A percentile compares a stretch with the other conserved stretches of the same genome.
Conservation (phyloP, 2,329 filamentous ascomycete genomes). For the Fusarium temperatum region DNA sequence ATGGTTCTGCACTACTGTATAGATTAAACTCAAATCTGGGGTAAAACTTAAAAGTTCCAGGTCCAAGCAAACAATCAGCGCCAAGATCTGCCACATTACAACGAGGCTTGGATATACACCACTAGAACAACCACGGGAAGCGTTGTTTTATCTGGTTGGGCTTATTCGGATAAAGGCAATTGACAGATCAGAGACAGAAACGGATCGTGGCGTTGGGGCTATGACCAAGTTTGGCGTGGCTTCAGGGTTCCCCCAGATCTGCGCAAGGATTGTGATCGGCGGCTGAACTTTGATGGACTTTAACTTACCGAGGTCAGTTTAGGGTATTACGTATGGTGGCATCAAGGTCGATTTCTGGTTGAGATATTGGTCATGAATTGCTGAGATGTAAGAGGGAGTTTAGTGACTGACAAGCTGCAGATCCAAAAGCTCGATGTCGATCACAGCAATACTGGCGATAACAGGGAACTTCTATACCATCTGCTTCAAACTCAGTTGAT, state of each 20-base stretch:
- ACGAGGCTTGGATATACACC: not conserved
- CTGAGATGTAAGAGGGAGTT: too few species aligned
- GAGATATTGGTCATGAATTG: too few species aligned
- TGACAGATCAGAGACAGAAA: not conserved
- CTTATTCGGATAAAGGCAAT: not conserved
- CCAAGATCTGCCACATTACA: not conserved
- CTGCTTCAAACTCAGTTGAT: too few species aligned
- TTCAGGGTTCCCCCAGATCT: not conserved
- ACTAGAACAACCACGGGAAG: not conserved
- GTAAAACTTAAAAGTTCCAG: not conserved
- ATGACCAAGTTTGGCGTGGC: not conserved
- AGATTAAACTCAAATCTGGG: not conserved
- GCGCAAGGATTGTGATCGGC: not conserved
- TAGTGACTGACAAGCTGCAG: too few species aligned
- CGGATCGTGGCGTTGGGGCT: not conserved
- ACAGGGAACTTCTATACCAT: fast-evolving
- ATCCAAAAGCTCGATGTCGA: too few species aligned
- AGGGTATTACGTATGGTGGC: fast-evolving
- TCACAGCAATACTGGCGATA: fast-evolving
- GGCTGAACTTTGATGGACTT: not conserved
- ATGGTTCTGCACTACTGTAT: not conserved
- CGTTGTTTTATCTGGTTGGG: too few species aligned
- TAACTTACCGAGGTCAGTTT: fast-evolving
- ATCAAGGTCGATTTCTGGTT: too few species aligned
- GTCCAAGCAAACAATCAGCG: not conserved